These are phyloP conservation scores for Quercus wislizeni DNA, from an alignment of 306 rosid genomes.

Conservation along the genomic window DNA sequence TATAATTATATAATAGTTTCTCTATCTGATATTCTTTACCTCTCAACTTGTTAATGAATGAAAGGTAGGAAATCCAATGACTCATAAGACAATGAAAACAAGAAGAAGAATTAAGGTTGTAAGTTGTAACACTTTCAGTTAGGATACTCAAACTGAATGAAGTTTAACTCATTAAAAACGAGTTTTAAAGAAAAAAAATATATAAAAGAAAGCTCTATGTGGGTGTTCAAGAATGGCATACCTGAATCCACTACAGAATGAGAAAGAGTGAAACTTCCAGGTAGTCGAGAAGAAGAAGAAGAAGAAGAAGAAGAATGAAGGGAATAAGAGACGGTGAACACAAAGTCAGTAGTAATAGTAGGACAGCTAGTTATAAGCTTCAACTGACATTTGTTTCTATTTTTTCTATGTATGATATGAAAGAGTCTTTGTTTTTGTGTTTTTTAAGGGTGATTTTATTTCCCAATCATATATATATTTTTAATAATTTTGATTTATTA, in stretches of 20 bases:
- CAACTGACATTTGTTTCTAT: background rate
- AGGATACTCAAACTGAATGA: background rate
- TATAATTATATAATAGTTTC: background rate
- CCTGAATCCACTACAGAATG: slow-evolving; percentile 20
- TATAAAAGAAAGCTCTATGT: background rate
- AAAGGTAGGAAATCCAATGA: background rate
- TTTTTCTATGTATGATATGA: background rate
- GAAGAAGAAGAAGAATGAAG: background rate
- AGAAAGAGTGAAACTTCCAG: background rate
- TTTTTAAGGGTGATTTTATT: background rate
- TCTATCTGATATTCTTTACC: background rate
- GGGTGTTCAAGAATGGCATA: slow-evolving; percentile 21
- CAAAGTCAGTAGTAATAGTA: slow-evolving; percentile 6
- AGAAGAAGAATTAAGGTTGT: background rate
- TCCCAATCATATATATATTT: background rate
- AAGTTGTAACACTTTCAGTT: background rate
- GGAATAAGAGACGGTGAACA: slow-evolving; percentile 24
- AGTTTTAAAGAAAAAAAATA: background rate
- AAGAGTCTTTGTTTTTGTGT: background rate
- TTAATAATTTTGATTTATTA: background rate
- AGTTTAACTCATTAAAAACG: background rate
- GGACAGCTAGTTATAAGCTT: background rate
- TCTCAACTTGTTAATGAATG: background rate
- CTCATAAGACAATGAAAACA: background rate
- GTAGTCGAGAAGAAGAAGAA: background rate